These are phyloP conservation scores for Kuraishia floccosa DNA, from an alignment of 805 yeast genomes.

Conservation along the genomic window DNA sequence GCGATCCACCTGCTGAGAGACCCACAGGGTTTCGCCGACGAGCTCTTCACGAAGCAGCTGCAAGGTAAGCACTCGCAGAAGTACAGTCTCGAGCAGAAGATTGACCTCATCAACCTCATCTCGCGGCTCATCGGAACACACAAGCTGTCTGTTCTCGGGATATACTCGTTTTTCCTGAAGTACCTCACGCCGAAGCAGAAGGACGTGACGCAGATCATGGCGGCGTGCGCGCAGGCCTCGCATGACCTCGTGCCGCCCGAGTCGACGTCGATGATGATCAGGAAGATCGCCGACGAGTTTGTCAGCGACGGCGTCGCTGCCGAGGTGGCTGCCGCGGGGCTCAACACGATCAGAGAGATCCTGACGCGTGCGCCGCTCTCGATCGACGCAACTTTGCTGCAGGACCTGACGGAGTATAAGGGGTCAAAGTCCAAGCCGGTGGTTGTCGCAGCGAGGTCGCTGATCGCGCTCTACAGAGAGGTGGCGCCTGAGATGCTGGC, in stretches of 20 bases:
- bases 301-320: slow-evolving; percentile 97
- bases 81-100: slow-evolving; percentile 80
- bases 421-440: slow-evolving; percentile 93
- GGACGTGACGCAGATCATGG: slow-evolving; percentile 92
- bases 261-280: slow-evolving; percentile 61
- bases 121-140: slow-evolving; percentile 92
- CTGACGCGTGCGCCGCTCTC: slow-evolving; percentile 91
- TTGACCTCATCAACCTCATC: slow-evolving; percentile 75
- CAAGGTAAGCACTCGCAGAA: slow-evolving; percentile 58
- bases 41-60: slow-evolving; percentile 60
- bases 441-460: slow-evolving; percentile 84
- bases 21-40: slow-evolving; percentile 96
- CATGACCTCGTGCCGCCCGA: slow-evolving; percentile 98
- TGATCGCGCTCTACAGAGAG: slow-evolving; percentile 81
- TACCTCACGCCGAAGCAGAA: slow-evolving; percentile 90
- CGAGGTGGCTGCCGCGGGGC: slow-evolving; percentile 97
- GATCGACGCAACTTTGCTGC: slow-evolving; percentile 76
- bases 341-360: slow-evolving; percentile 90
- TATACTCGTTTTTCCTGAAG: slow-evolving; percentile 81
- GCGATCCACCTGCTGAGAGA: slow-evolving; percentile 92
- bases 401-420: slow-evolving; percentile 82
- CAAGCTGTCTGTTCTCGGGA: slow-evolving; percentile 79
- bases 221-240: slow-evolving; percentile 93
- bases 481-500: slow-evolving; percentile 94
- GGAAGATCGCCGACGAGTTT: slow-evolving; percentile 94